Evolutionary conservation across 1,139 yeast genomes (phyloP).

Genomic region (Blastobotrys malaysiensis): DNA sequence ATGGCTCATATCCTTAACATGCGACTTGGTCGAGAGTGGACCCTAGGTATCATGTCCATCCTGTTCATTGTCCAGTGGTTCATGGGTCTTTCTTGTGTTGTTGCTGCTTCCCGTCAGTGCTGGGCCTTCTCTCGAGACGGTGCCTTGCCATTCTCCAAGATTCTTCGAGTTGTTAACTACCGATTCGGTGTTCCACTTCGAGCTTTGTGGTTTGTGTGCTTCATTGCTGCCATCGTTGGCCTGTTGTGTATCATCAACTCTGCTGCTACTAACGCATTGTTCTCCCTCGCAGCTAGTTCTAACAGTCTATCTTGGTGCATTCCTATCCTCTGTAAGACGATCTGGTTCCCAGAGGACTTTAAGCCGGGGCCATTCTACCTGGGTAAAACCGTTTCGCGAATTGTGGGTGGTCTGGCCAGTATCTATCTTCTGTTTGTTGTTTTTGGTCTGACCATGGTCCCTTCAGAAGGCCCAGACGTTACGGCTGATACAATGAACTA

Average conservation of each 20-base stretch:
- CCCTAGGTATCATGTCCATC: conserved; percentile 35
- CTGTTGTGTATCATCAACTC: conserved; percentile 52
- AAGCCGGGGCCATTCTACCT: conserved; percentile 61
- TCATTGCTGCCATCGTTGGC: conserved; percentile 47
- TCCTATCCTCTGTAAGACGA: conserved; percentile 46
- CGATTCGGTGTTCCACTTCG: conserved; percentile 51
- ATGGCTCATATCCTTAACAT: conserved; percentile 61
- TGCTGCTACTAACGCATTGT: conserved; percentile 58
- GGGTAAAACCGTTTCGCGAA: conserved; percentile 45
- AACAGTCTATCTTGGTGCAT: conserved; percentile 56
- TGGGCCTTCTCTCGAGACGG: conserved; percentile 88
- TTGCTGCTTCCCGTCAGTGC: conserved; percentile 82
- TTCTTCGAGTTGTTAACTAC: conserved; percentile 49
- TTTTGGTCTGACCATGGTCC: conserved; percentile 58
- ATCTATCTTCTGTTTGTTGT: conserved; percentile 48
- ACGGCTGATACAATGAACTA: conserved; percentile 52
- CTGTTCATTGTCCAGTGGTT: conserved; percentile 37
- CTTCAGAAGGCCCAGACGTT: conserved; percentile 44
- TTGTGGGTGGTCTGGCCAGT: conserved; percentile 25
- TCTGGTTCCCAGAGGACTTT: conserved; percentile 42
- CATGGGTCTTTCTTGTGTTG: conserved; percentile 63
- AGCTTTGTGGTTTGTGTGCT: conserved; percentile 53
- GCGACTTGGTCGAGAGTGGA: conserved; percentile 65
- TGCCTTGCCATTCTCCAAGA: conserved; percentile 62
- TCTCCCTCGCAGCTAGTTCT: conserved; percentile 56